phyloP scores from a whole-genome alignment of 2,329 filamentous ascomycete genomes.

The Diaporthe sp. region DNA sequence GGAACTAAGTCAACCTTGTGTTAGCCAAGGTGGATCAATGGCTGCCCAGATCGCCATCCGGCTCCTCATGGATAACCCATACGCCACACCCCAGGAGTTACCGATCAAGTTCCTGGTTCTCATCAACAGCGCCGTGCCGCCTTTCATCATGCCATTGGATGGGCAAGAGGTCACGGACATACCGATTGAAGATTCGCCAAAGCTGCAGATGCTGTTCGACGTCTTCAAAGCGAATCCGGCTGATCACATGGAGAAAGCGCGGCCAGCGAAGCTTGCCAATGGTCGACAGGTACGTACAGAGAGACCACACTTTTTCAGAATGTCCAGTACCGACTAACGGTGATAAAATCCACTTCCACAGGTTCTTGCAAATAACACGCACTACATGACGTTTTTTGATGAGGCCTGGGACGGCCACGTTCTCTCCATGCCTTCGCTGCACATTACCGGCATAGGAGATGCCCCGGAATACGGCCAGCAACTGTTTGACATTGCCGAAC shows the following conservation, averaged over 20 bases:
- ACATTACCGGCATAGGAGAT: constrained; percentile 38
- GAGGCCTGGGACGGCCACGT: constrained; percentile 36
- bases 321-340: background rate
- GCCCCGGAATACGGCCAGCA: constrained; percentile 38
- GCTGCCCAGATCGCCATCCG: constrained; percentile 40
- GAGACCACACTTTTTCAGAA: background rate
- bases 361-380: constrained; percentile 28
- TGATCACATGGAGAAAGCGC: constrained; percentile 30
- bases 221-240: constrained; percentile 40
- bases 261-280: constrained; percentile 38
- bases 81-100: constrained; percentile 39
- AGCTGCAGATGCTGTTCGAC: constrained; percentile 35
- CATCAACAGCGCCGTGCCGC: constrained; percentile 40
- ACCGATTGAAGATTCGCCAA: constrained; percentile 36
- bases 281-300: constrained; percentile 35
- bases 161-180: constrained; percentile 36
- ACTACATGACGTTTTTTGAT: constrained; percentile 40
- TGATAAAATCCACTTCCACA: background rate
- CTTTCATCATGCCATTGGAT: constrained; percentile 36
- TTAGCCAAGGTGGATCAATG: constrained; percentile 40
- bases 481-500: constrained; percentile 36
- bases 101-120: constrained; percentile 39
- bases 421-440: constrained; percentile 38
- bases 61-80: constrained; percentile 37
- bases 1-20: background rate